Evolutionary conservation across 805 yeast species (phyloP), one percentile per base, ranked within the genome.

Genomic region (Wickerhamiella kazuoi): DNA sequence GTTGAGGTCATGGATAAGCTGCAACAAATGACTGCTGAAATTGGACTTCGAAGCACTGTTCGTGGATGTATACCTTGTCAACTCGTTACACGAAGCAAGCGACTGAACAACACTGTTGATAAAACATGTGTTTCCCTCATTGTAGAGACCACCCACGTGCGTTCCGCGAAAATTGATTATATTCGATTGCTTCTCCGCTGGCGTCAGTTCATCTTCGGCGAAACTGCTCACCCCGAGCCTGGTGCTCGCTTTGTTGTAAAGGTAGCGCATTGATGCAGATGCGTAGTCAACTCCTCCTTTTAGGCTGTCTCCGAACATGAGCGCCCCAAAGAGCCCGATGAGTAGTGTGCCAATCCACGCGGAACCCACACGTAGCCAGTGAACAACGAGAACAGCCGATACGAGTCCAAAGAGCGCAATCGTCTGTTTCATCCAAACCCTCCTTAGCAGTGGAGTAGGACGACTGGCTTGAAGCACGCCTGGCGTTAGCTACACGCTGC

Each of bases 121-220:
- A 51, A 86, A 86, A 57, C 96, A 86, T 0, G 95, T 83, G 54
- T 86, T 86, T 13, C 96, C 95, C 46, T 82, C 94, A 54, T 86
- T 86, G 42, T 71, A 68, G 29, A 86, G 66, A 1, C 96, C 96
- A 20, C 94, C 95, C 26, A 82, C 70, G 39, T 69, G 50, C n/a
- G 54, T 50, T 28, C 43, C 38, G 14, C 48, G 39, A 38, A 50
- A 51, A 16, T 41, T 43, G 30, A 23, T 41, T 38, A 49, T 49
- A 21, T 48, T 46, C n/a, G 48, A 38, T 4, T 41, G 36, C 33
- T 38, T 46, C 37, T 46, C 57, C 17, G 44, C 37, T 7, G 40
- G 48, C 34, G 43, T 50, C 19, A 50, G 41, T 29, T 50, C 53
- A 16, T 47, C 52, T 20, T 50, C 52, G 24, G 21, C 32, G 38